A percentile compares a stretch with the other conserved stretches of the same genome.
These are phyloP conservation scores for Kluyveromyces wickerhamii DNA, from an alignment of 805 yeast genomes.

Conservation along the genomic window DNA sequence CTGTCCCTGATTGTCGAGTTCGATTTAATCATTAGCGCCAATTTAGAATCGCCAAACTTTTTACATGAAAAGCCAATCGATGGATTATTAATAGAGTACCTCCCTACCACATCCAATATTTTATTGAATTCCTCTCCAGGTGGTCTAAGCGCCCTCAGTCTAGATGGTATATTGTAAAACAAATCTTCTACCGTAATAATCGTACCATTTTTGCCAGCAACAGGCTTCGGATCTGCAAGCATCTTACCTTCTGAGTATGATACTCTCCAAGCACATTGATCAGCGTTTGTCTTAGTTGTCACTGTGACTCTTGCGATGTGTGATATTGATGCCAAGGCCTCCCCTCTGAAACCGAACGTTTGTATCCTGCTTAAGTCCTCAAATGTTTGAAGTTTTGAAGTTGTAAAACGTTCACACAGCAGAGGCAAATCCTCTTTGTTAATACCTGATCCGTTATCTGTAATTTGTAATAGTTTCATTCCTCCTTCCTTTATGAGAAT, in stretches of 20 bases:
- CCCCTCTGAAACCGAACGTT: constrained; percentile 95
- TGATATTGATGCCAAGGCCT: constrained; percentile 90
- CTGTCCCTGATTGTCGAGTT: constrained; percentile 50
- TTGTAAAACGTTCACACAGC: constrained; percentile 87
- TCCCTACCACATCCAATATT: constrained; percentile 74
- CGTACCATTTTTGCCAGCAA: constrained; percentile 86
- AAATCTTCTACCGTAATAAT: constrained; percentile 79
- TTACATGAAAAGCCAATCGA: constrained; percentile 73
- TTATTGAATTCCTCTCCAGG: constrained; percentile 67
- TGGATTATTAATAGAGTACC: constrained; percentile 69
- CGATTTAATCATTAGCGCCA: constrained; percentile 52
- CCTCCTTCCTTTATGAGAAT: constrained; percentile 90
- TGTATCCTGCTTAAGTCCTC: constrained; percentile 65
- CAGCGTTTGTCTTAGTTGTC: constrained; percentile 55
- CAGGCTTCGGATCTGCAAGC: constrained; percentile 50
- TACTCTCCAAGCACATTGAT: constrained; percentile 64
- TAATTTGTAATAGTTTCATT: constrained; percentile 70
- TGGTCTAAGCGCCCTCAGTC: constrained; percentile 58
- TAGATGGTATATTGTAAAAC: constrained; percentile 79
- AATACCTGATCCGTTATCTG: constrained; percentile 88
- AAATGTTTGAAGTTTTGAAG: constrained; percentile 69
- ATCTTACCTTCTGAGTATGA: constrained; percentile 62
- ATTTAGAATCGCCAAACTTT: constrained; percentile 67
- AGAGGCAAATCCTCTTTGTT: constrained; percentile 60
- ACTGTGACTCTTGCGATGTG: constrained; percentile 81